Evolutionary conservation across 2,329 filamentous ascomycete species (phyloP), one percentile per base, ranked within the genome.

Genomic region (Phialophora chinensis): DNA sequence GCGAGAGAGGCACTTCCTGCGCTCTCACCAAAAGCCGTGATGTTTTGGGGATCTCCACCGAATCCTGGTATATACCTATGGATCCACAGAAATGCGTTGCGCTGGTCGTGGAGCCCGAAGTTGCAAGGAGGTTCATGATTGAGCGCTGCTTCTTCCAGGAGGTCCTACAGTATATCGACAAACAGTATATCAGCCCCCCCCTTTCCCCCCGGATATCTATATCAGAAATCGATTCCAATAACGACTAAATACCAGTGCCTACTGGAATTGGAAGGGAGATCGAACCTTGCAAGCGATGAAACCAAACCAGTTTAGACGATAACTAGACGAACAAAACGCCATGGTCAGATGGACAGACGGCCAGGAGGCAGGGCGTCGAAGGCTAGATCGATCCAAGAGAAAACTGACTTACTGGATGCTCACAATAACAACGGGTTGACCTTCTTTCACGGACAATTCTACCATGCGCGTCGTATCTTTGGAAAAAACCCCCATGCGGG

Each of bases 21-120:
- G 55, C 79, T 82, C 68, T 84, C 79, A 17, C 83, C 83, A 23
- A 79, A 73, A 11, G 77, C 64, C 49, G 75, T 77, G 47, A 81
- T 75, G 59, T 77, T 75, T 0, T 75, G 71, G 5, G 76, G 74
- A 60, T 80, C 78, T 17, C 79, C 79, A 12, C 78, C 78, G 67
- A 81, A 81, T 20, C 75, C 75, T 7, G 61, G 68, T 44, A 81
- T 80, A 66, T 81, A 76, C 31, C 75, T 74, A 6, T 75, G 72
- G 10, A 80, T 74, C 79, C 79, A 81, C 65, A 75, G 69, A 12
- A 81, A 69, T 6, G 74, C 75, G 23, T 76, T 75, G n/a, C 73
- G 70, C 61, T 78, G 76, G 62, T 80, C 82, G 31, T 77, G 69
- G 2, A 84, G 72, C 0, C 80, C 81, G 65, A 80, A 79, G 67